phyloP scores from a whole-genome alignment of 345 rosid species.

The Murraya koenigii region DNA sequence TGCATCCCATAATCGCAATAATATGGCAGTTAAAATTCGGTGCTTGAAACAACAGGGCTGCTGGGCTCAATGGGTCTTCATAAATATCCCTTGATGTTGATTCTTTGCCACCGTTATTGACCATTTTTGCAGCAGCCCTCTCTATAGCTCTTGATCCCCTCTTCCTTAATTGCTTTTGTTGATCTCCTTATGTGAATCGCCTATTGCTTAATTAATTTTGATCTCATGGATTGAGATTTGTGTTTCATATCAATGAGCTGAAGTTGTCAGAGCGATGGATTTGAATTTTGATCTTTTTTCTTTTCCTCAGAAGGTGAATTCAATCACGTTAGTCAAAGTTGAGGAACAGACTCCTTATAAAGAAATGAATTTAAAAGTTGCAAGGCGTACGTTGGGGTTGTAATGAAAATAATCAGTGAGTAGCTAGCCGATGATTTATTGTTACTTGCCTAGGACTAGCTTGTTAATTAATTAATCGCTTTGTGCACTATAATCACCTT shows the following conservation, averaged over 20 bases:
- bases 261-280: neutral
- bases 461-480: too few relatives aligned
- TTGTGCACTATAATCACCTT: too few relatives aligned
- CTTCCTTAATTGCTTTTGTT: too few relatives aligned
- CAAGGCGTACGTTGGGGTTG: neutral
- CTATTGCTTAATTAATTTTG: too few relatives aligned
- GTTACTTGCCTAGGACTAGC: too few relatives aligned
- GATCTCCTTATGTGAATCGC: neutral
- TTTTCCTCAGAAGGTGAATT: neutral
- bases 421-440: too few relatives aligned
- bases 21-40: slow-evolving; percentile 44
- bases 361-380: neutral
- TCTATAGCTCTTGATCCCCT: neutral
- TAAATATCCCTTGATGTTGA: neutral
- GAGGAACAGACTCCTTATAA: neutral
- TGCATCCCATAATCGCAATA: slow-evolving; percentile 38
- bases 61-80: slow-evolving; percentile 40
- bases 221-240: neutral
- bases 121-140: neutral
- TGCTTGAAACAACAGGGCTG: slow-evolving; percentile 43
- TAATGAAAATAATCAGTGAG: too few relatives aligned
- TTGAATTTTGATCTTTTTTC: too few relatives aligned
- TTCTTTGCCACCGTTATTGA: neutral
- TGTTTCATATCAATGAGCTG: neutral
- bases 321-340: neutral